phyloP scores from a whole-genome alignment of 345 rosid species.

The Clarkia xantiana region DNA sequence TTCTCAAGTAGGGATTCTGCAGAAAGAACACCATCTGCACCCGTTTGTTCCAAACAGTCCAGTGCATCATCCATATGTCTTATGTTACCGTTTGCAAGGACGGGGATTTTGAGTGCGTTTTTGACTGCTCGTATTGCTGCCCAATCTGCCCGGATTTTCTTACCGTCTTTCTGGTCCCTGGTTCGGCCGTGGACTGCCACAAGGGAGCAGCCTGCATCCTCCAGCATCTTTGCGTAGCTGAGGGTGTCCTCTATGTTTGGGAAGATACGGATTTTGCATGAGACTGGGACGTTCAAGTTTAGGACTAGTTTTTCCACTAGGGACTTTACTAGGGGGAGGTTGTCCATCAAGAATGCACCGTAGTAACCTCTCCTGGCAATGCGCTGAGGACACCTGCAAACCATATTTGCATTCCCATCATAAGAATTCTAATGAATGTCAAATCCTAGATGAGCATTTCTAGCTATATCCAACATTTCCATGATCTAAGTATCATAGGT shows the following conservation, averaged over 20 bases:
- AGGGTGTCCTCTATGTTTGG: slow-evolving; percentile 64
- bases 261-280: slow-evolving; percentile 81
- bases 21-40: slow-evolving; percentile 84
- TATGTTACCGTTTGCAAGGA: slow-evolving; percentile 75
- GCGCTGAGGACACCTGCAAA: slow-evolving; percentile 79
- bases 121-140: no score
- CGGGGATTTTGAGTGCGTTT: no score
- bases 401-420: neutral
- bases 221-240: slow-evolving; percentile 75
- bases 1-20: slow-evolving; percentile 93
- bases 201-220: slow-evolving; percentile 14
- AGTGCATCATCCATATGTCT: slow-evolving; percentile 69
- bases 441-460: no score
- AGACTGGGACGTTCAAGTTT: slow-evolving; percentile 61
- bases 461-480: no score
- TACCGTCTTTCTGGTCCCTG: no score
- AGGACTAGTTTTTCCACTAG: slow-evolving; percentile 58
- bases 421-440: neutral
- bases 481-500: no score
- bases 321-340: slow-evolving; percentile 73
- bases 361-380: slow-evolving; percentile 79
- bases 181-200: no score
- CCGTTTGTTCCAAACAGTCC: slow-evolving; percentile 54
- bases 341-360: slow-evolving; percentile 95
- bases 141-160: no score